Evolutionary conservation across 2,329 filamentous ascomycete genomes (phyloP), one percentile per base, ranked within the genome.

Genomic region (Ophiostoma fasciatum): DNA sequence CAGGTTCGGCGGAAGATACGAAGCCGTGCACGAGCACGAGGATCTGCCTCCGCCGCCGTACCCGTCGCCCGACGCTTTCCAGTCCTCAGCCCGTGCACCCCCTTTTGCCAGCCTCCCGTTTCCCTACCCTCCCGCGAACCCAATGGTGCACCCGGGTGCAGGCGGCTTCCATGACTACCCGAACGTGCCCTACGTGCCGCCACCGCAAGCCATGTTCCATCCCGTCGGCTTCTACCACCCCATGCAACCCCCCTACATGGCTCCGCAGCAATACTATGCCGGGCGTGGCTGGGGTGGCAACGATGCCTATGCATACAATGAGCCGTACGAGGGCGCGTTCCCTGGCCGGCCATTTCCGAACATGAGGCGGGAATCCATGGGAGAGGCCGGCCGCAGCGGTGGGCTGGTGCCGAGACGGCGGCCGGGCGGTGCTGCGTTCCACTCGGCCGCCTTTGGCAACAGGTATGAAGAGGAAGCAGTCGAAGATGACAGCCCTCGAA

Each of bases 41-140:
- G 39, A 41, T 9, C 35, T 41, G 2, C 39, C 39, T 4, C 39
- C 39, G 1, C 39, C 39, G 3, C n/a, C n/a, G n/a, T 41, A 41
- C 14, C 39, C 39, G 1, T 31, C 32, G 2, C 39, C 35, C 3
- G 28, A 40, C 3, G 15, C 32, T 1, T 37, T 37, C 15, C 26
- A 31, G 28, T 28, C 39, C 10, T 32, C 25, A 5, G 28, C 28
- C 6, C 39, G 39, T 8, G 38, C 35, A 3, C 19, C 31, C 2
- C 34, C 35, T 1, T 41, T 41, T 18, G 39, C 19, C 12, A 31
- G 23, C 5, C 12, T 32, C 2, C 32, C 25, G 4, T 41, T 28
- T 19, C 39, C 35, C 3, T 41, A 22, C 11, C 32, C 27, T 4
- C 21, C 29, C 4, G 20, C 22, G 3, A 28, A 17, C 7, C 28